Evolutionary conservation across 108 stramenopile genomes (phyloP), one percentile per base, ranked within the genome.

Genomic region (Pseudonitzschia multiseries): DNA sequence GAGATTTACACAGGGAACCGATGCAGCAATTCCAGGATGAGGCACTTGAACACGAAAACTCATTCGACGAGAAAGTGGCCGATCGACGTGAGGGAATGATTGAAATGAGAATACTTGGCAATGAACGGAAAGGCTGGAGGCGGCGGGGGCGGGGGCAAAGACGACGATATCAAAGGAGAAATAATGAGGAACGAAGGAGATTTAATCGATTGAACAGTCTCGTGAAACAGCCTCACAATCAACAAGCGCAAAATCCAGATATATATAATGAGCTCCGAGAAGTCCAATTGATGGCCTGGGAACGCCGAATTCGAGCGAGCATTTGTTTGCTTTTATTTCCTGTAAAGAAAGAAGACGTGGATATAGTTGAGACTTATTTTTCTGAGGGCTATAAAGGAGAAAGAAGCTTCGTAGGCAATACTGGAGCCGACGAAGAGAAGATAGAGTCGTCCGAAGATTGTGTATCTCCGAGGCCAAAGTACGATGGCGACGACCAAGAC

Each of bases 261-360:
- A 71, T 80, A 22, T 64, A 78, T 29, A 50, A 75, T 21, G 90
- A 93, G 40, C 68, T 90, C 20, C 76, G 93, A 28, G 84, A 89
- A 70, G 89, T 93, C 32, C 93, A 93, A 70, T 74, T 93, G 0
- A 68, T 86, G 60, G 93, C 87, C 12, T 77, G 89, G 75, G 84
- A 90, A 46, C 80, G 90, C 66, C 69, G 90, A 12, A 93, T 93
- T 56, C 86, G 90, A 70, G 78, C 81, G 20, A 82, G 81, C 44
- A 80, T 83, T 20, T 87, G 85, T 75, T 71, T 93, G 29, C 69
- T 91, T 12, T 76, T 93, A 6, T 93, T 93, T 71, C 89, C 89
- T 22, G 90, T 87, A 32, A 80, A 71, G 62, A 89, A 93, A 68
- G 88, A 87, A 65, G 86, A 88, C 41, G 83, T 83, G 15, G 93